Evolutionary conservation across 2,329 filamentous ascomycete species (phyloP).

Genomic region (Fusarium subglutinans): DNA sequence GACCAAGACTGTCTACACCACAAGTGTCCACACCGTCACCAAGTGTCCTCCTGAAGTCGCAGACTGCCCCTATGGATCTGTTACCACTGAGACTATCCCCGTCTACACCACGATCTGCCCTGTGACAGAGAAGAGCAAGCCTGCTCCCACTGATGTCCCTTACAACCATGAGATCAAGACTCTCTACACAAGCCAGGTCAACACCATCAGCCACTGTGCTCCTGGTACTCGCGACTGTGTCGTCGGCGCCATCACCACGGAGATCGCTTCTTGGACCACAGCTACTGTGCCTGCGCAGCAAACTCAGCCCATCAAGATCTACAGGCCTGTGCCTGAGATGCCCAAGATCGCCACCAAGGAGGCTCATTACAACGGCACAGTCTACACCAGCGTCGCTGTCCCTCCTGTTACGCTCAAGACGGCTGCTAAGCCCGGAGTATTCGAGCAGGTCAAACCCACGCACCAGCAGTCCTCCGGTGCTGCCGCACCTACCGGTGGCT

Average conservation of each 20-base stretch:
- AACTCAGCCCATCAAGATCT: conserved; percentile 19
- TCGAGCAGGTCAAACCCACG: conserved; percentile 23
- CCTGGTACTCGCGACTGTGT: conserved; percentile 61
- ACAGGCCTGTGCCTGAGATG: conserved; percentile 23
- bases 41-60: conserved; percentile 61
- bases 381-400: conserved; percentile 20
- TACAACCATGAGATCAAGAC: conserved; percentile 46
- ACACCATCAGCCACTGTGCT: conserved; percentile 65
- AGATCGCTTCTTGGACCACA: conserved; percentile 40
- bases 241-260: conserved; percentile 46
- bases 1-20: conserved; percentile 60
- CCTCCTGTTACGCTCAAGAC: conserved; percentile 31
- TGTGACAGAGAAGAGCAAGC: conserved; percentile 19
- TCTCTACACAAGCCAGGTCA: conserved; percentile 62
- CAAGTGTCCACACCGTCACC: conserved; percentile 63
- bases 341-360: conserved; percentile 13
- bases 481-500: conserved; percentile 39
- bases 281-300: conserved; percentile 28
- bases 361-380: conserved; percentile 11
- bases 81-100: conserved; percentile 45
- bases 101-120: conserved; percentile 29
- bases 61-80: conserved; percentile 56
- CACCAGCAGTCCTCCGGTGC: conserved; percentile 24
- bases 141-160: conserved; percentile 20
- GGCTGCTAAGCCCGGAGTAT: conserved; percentile 30